Base-by-base conservation (phyloP, 345 rosid genomes). In the Ricinus communis region DNA sequence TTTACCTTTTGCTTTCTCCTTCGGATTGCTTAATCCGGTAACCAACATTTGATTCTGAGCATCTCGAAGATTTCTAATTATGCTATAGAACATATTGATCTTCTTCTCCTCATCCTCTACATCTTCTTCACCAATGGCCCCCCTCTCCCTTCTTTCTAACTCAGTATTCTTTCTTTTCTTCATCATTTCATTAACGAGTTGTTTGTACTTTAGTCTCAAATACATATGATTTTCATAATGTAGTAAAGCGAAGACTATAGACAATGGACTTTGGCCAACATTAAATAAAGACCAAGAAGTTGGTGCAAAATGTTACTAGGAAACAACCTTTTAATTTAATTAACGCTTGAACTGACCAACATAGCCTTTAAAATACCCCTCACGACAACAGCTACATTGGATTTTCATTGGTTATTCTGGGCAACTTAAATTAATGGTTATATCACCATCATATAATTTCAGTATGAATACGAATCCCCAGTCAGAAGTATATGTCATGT, bases 101-200 rank as follows among this genome's bases (percentile, higher is more conserved):
- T 62, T 63, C 75, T 71, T 62, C 11, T 62, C 69, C 16, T 71
- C 61, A 9, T 54, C 72, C 24, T 68, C 63, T 25, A 55, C 52
- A 16, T 54, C 72, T 6, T 52, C 59, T n/a, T 46, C 67, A 10
- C 31, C 52, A 18, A 10, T 14, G 19, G 25, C 51, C 52, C 0
- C 0, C 30, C 43, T 10, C 46, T 28, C 65, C 10, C 8, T 16
- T 47, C 31, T 14, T 47, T 30, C 65, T 12, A 56, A 69, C 19
- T 71, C 69, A 40, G 24, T 27, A 2, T 27, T 3, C 67, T 62
- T 71, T 59, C 69, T 38, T 68, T 62, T 71, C 69, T 53, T 71
- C 19, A 57, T 30, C 13, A 16, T 30, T 46, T 28, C 61, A 22
- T 21, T 15, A 63, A 59, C 21, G n/a, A 7, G 50, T n/a, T 46